Evolutionary conservation across 2,329 filamentous ascomycete genomes (phyloP).

Genomic region (Neophaeococcomyces aloes): DNA sequence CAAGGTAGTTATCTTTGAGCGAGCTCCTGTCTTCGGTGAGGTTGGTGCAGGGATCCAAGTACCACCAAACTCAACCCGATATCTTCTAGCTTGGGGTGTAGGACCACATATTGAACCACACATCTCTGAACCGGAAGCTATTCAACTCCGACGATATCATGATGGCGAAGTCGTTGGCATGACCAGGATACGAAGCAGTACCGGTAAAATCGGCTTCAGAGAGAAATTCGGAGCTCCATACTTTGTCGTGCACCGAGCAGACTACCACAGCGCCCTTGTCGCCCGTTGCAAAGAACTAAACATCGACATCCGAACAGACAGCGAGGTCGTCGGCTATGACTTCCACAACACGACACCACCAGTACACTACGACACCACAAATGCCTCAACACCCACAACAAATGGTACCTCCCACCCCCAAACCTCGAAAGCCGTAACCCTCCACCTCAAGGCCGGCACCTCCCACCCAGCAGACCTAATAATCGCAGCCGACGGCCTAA

Average conservation of each 20-base stretch:
- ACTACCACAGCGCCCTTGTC: conserved; percentile 25
- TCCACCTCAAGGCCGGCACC: conserved; percentile 14
- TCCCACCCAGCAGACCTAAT: conserved; percentile 14
- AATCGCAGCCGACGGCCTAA: conserved; percentile 21
- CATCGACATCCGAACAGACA: conserved; percentile 6
- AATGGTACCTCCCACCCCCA: conserved; percentile 4
- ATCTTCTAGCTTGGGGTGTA: conserved; percentile 28
- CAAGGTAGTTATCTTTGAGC: conserved; percentile 24
- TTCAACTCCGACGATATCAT: conserved; percentile 29
- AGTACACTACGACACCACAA: too few species aligned
- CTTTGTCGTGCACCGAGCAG: conserved; percentile 27
- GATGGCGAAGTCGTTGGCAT: conserved; percentile 26
- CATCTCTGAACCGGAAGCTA: conserved; percentile 25
- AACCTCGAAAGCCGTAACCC: conserved; percentile 3
- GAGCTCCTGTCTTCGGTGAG: conserved; percentile 15
- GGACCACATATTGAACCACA: conserved; percentile 21
- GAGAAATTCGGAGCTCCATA: conserved; percentile 21
- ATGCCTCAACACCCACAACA: too few species aligned
- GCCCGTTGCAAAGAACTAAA: conserved; percentile 19
- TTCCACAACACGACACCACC: background rate
- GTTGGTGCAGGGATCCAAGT: conserved; percentile 35
- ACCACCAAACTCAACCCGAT: conserved; percentile 28
- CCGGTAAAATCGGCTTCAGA: conserved; percentile 21
- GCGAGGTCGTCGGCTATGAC: conserved; percentile 3
- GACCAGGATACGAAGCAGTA: conserved; percentile 23